phyloP scores from a whole-genome alignment of 345 rosid genomes.

The Melastoma malabathricum region DNA sequence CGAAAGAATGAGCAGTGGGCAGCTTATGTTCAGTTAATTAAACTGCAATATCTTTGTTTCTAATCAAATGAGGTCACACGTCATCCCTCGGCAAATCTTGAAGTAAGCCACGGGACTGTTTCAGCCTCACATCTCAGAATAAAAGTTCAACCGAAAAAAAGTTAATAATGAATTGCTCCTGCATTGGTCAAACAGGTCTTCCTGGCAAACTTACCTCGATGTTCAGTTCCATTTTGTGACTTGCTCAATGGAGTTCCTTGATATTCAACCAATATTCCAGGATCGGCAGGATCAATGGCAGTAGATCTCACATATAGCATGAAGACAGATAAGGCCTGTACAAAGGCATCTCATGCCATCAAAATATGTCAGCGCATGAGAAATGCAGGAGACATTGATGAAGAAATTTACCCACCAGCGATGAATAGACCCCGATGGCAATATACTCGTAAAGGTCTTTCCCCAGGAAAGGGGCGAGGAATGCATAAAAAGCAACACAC shows the following conservation, averaged over 20 bases:
- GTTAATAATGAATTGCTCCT: no score
- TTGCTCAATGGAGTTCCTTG: slow-evolving; percentile 38
- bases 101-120: no score
- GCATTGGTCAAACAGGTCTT: no score
- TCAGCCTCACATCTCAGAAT: no score
- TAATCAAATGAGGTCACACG: no score
- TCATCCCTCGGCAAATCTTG: no score
- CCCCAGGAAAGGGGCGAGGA: slow-evolving; percentile 91
- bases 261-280: slow-evolving; percentile 55
- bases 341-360: slow-evolving; percentile 3
- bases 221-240: slow-evolving; percentile 35
- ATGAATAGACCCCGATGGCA: slow-evolving; percentile 62
- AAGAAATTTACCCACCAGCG: slow-evolving; percentile 36
- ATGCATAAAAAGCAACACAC: slow-evolving; percentile 68
- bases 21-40: no score
- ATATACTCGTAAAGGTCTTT: slow-evolving; percentile 47
- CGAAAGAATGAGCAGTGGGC: no score
- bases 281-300: slow-evolving; percentile 93
- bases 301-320: slow-evolving; percentile 73
- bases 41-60: no score
- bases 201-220: no score
- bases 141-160: no score
- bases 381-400: neutral
- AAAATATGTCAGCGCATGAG: neutral
- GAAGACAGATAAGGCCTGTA: slow-evolving; percentile 62